Base-by-base conservation (phyloP, 768 basidiomycete species). In the Peribolospora baueri region DNA sequence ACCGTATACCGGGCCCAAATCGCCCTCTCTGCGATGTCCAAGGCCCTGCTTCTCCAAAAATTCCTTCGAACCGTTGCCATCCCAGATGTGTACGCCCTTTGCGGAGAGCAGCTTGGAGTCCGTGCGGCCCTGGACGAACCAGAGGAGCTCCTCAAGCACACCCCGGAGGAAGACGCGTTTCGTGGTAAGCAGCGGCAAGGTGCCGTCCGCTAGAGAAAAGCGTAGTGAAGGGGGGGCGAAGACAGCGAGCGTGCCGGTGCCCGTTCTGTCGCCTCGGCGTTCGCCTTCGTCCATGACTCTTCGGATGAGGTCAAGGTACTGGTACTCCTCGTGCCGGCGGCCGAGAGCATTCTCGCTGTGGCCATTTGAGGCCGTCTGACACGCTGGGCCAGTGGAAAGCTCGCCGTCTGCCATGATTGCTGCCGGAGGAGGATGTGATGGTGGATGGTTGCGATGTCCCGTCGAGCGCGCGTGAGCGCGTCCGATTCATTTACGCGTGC, bases 41-140 rank as follows among this genome's bases (percentile, higher is more conserved):
- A 97, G 67, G 3, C 93, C 91, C 14, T 84, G 72, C 56, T 75
- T 74, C 64, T 87, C 84, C 39, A 97, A 69, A 63, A 91, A 97
- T 60, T 77, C 81, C 58, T 80, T 76, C 3, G 81, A 81, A 6
- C 86, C 90, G 60, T 98, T 97, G 0, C 90, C 88, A 65, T 95
- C 88, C 93, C 93, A 98, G 62, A 98, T 97, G 66, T 84, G 83
- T 58, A 97, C 76, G 52, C 85, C 87, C 65, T 84, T 84, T 40
- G 74, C 72, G 1, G 79, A 76, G 46, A 98, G 74, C 0, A 79
- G 60, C 5, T 70, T 78, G 0, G 83, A 77, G 68, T 93, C 86
- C 0, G 90, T 95, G 6, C 72, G 74, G 1, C 91, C 90, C 43
- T 72, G 71, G 11, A 93, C 69, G 63, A 98, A 98, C 91, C 91